Evolutionary conservation across 768 basidiomycete species (phyloP).

Genomic region (Chalciporus chontae): DNA sequence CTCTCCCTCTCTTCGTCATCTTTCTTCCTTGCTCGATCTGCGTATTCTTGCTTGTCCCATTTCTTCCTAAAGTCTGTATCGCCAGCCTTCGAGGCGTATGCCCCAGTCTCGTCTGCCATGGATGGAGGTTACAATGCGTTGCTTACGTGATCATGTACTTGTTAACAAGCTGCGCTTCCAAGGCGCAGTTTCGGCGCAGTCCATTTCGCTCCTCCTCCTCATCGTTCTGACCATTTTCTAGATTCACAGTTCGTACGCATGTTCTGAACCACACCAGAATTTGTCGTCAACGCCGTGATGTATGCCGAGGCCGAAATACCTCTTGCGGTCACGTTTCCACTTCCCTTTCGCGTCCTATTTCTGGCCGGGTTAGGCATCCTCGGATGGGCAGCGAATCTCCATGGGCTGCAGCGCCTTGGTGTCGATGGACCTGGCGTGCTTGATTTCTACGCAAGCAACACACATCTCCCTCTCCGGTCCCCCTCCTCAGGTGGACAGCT

Average conservation of each 20-base stretch:
- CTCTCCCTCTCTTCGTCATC: slow-evolving; percentile 77
- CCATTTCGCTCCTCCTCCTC: neutral
- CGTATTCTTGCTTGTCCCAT: slow-evolving; percentile 94
- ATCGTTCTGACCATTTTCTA: neutral
- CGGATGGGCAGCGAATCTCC: slow-evolving; percentile 92
- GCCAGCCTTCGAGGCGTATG: slow-evolving; percentile 36
- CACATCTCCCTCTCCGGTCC: slow-evolving; percentile 21
- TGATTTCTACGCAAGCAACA: slow-evolving; percentile 42
- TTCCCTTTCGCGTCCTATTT: slow-evolving; percentile 88
- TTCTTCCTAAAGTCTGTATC: slow-evolving; percentile 83
- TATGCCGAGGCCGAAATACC: slow-evolving; percentile 38
- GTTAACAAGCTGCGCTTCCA: neutral
- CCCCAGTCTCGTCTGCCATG: slow-evolving; percentile 33
- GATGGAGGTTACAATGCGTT: neutral
- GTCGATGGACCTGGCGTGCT: slow-evolving; percentile 73
- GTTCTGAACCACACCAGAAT: neutral
- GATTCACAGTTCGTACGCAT: slow-evolving; percentile 4
- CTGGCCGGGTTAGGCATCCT: slow-evolving; percentile 77
- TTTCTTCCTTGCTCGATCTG: slow-evolving; percentile 77
- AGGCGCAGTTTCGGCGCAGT: neutral
- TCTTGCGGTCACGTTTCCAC: slow-evolving; percentile 64
- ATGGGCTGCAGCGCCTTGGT: slow-evolving; percentile 70
- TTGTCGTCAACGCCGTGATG: slow-evolving; percentile 25
- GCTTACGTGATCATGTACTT: neutral
- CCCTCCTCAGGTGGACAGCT: slow-evolving; percentile 18